Evolutionary conservation across 768 basidiomycete species (phyloP).

Genomic region (Royoungia palumana): DNA sequence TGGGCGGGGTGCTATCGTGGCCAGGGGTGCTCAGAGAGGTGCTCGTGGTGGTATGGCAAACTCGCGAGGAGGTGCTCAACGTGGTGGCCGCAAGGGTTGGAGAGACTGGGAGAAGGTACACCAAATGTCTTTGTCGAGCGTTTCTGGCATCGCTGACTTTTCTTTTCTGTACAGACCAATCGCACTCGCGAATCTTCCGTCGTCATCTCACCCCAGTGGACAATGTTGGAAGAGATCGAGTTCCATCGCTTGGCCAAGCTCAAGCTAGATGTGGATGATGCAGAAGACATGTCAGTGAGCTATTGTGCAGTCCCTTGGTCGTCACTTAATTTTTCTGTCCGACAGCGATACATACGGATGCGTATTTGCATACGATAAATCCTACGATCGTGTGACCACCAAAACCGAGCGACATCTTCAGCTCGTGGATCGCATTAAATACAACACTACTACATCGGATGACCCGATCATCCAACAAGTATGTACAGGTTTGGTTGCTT

Average conservation of each 20-base stretch:
- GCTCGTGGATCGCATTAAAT: conserved; percentile 90
- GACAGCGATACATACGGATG: conserved; percentile 82
- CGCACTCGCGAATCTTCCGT: conserved; percentile 91
- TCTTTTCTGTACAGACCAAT: conserved; percentile 49
- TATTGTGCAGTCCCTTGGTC: background rate
- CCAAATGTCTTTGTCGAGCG: background rate
- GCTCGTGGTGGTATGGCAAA: conserved; percentile 42
- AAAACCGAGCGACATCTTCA: conserved; percentile 90
- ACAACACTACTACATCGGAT: conserved; percentile 96
- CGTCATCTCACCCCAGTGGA: conserved; percentile 88
- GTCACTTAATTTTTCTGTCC: conserved; percentile 6
- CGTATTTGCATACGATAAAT: conserved; percentile 88
- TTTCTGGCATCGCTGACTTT: conserved; percentile 2
- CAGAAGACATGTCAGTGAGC: conserved; percentile 75
- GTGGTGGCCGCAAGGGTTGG: conserved; percentile 64
- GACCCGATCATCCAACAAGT: conserved; percentile 96
- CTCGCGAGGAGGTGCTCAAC: conserved; percentile 42
- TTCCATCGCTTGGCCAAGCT: conserved; percentile 90
- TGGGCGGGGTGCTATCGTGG: conserved; percentile 31
- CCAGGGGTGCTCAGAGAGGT: conserved; percentile 45
- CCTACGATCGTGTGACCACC: conserved; percentile 93
- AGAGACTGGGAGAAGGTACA: conserved; percentile 92
- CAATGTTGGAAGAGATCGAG: conserved; percentile 96
- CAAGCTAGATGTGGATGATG: conserved; percentile 89
- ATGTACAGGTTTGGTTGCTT: conserved; percentile 11